These are phyloP conservation scores for Neurospora africana DNA, from an alignment of 495 filamentous ascomycete species.

Conservation along the genomic window DNA sequence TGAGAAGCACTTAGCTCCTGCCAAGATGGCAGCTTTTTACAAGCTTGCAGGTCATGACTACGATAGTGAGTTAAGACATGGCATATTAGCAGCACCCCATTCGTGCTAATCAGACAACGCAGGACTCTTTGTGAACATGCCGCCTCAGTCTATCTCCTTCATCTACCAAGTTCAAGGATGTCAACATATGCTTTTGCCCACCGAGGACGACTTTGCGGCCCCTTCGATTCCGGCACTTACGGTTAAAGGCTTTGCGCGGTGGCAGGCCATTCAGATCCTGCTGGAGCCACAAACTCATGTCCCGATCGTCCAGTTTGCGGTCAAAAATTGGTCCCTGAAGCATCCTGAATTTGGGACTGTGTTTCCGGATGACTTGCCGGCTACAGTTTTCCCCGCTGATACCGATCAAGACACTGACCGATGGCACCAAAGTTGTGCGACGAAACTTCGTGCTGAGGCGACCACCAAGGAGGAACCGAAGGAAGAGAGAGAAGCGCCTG, in stretches of 20 bases:
- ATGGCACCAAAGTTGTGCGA: conserved; percentile 71
- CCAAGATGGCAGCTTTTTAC: conserved; percentile 83
- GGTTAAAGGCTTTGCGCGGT: conserved; percentile 73
- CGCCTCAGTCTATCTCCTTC: conserved; percentile 63
- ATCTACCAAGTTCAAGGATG: conserved; percentile 90
- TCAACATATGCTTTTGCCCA: conserved; percentile 60
- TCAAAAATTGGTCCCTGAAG: conserved; percentile 61
- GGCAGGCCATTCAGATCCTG: conserved; percentile 88
- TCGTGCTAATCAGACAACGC: conserved; percentile 1
- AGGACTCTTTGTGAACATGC: conserved; percentile 71
- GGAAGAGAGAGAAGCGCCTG: not conserved
- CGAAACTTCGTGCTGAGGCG: conserved; percentile 39
- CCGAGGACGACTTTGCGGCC: conserved; percentile 56
- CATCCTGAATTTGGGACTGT: conserved; percentile 58
- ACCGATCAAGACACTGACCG: conserved; percentile 67
- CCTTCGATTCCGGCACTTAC: conserved; percentile 78
- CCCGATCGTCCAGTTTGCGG: conserved; percentile 70
- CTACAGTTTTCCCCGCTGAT: conserved; percentile 59
- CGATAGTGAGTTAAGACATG: conserved; percentile 42
- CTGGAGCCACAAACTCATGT: conserved; percentile 83
- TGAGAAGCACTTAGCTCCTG: conserved; percentile 57
- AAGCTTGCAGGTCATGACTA: conserved; percentile 80
- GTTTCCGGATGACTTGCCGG: conserved; percentile 71
- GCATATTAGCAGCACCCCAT: not conserved
- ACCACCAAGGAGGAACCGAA: conserved; percentile 25